Evolutionary conservation across 441 rosid genomes (phyloP).

Genomic region (Melastoma candidum): DNA sequence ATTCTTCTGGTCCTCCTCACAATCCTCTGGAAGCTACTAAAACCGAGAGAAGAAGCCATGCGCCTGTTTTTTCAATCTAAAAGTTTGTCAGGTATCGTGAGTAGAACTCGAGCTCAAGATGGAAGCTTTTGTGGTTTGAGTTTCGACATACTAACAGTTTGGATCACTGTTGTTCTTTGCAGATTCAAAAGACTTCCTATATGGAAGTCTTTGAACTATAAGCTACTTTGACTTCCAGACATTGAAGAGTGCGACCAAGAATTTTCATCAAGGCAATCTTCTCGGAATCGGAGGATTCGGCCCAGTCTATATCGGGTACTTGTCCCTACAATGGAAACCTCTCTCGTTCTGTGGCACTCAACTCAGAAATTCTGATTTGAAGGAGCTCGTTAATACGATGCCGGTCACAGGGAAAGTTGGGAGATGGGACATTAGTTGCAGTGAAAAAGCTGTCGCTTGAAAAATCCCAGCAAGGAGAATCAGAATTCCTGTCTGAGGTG

Average conservation of each 20-base stretch:
- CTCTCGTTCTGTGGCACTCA: background rate
- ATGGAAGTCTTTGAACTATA: slow-evolving; percentile 34
- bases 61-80: slow-evolving; percentile 8
- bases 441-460: slow-evolving; percentile 30
- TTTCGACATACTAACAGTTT: background rate
- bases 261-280: slow-evolving; percentile 29
- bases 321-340: slow-evolving; percentile 3
- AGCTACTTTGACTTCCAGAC: slow-evolving; percentile 27
- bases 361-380: background rate
- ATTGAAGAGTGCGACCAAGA: slow-evolving; percentile 36
- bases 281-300: slow-evolving; percentile 42
- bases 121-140: background rate
- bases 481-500: slow-evolving; percentile 37
- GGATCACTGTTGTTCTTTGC: slow-evolving; percentile 1
- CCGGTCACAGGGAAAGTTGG: slow-evolving; percentile 27
- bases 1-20: slow-evolving; percentile 26
- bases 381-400: background rate
- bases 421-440: slow-evolving; percentile 33
- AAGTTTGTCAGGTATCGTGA: slow-evolving; percentile 16
- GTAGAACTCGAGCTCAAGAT: background rate
- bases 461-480: slow-evolving; percentile 39
- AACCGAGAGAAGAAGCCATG: slow-evolving; percentile 15
- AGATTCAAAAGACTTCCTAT: slow-evolving; percentile 27
- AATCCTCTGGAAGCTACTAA: slow-evolving; percentile 25
- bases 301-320: slow-evolving; percentile 33